Evolutionary conservation across 176 grass and related monocot species (phyloP), one percentile per base, ranked within the genome.

Genomic region (Carex pumila): DNA sequence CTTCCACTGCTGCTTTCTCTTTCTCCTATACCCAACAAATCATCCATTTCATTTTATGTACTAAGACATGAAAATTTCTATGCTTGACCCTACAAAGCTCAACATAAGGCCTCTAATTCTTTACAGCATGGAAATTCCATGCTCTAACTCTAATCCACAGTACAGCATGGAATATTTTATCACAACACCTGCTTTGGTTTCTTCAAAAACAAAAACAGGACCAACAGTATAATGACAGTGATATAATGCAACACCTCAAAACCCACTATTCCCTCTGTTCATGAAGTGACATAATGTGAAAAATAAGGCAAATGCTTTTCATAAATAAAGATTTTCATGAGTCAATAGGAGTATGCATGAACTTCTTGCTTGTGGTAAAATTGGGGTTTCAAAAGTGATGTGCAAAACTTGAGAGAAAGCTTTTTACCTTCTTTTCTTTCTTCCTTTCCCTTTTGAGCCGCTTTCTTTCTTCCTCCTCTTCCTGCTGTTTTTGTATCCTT

Each of bases 391-490:
- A 71, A 69, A 10, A 2, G 17, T 31, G 71, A 17, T 3, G 83
- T 11, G 65, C 6, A 57, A 34, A 81, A 39, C 18, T n/a, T 18
- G 60, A 83, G 10, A 58, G 29, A 15, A 17, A 36, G 19, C 55
- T 59, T 58, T 61, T 89, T 63, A 94, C 95, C 88, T 94, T 97
- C 82, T 94, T 97, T 86, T 92, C 90, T 85, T 97, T 92, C 84
- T 97, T 97, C 81, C 79, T 92, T 90, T 97, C 92, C 77, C 89
- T 91, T 34, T 87, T 92, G 65, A 91, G 79, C 11, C 87, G 84
- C 61, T 97, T 97, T 66, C 85, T 79, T 79, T 97, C 95, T 71
- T 94, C 94, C 81, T 98, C 96, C 85, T 99, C 93, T 89, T 99
- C 86, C 83, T 95, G 93, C 2, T 92, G 96, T 89, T 98, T 98